Evolutionary conservation across 2,329 filamentous ascomycete genomes (phyloP).

Genomic region (Pseudogymnoascus sp.): DNA sequence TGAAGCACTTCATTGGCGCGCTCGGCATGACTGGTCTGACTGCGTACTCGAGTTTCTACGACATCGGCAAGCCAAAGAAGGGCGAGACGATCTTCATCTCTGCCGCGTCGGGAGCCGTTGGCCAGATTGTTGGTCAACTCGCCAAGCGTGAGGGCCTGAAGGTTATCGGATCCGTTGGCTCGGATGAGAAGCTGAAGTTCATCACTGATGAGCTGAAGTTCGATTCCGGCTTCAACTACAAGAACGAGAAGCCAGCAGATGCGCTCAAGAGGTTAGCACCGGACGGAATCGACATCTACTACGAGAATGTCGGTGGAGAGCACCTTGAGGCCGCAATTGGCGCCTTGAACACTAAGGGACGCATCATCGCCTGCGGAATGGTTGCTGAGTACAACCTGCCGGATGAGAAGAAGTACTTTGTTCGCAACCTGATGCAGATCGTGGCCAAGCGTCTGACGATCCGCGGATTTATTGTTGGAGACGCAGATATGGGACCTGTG

Average conservation of each 20-base stretch:
- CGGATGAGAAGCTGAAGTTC: slow-evolving; percentile 67
- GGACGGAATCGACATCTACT: slow-evolving; percentile 71
- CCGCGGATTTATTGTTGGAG: slow-evolving; percentile 59
- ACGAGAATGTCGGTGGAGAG: slow-evolving; percentile 72
- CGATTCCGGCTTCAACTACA: slow-evolving; percentile 72
- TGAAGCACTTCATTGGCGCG: slow-evolving; percentile 62
- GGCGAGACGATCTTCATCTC: slow-evolving; percentile 74
- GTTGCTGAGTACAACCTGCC: slow-evolving; percentile 60
- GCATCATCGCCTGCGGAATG: slow-evolving; percentile 57
- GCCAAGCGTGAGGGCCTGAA: slow-evolving; percentile 67
- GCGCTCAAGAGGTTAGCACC: slow-evolving; percentile 60
- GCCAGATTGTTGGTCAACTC: slow-evolving; percentile 66
- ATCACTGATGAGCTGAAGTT: slow-evolving; percentile 66
- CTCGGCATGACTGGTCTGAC: slow-evolving; percentile 74
- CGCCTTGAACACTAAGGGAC: slow-evolving; percentile 53
- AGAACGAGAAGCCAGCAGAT: slow-evolving; percentile 58
- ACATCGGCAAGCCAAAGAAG: slow-evolving; percentile 66
- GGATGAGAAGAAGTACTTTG: slow-evolving; percentile 45
- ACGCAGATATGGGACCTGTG: slow-evolving; percentile 52
- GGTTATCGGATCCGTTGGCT: slow-evolving; percentile 67
- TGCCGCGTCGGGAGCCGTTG: slow-evolving; percentile 66
- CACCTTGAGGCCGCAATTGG: slow-evolving; percentile 61
- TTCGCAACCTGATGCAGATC: slow-evolving; percentile 53
- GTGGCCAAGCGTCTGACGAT: slow-evolving; percentile 55
- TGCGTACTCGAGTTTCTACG: slow-evolving; percentile 66